Conservation (phyloP, 305 asterid genomes). For the Fraxinus albicans region DNA sequence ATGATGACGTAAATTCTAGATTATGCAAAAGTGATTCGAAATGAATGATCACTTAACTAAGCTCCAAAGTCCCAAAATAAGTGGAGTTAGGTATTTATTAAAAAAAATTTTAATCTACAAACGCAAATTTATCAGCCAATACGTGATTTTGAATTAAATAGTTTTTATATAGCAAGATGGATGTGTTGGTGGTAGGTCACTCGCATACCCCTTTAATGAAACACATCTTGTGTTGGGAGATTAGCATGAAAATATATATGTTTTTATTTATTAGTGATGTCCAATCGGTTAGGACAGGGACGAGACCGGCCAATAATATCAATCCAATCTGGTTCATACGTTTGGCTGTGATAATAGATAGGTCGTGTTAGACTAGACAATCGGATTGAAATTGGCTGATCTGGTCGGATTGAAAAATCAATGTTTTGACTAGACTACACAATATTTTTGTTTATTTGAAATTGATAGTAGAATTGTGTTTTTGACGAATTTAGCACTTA, state of each 20-base stretch:
- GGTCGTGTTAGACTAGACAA: not conserved
- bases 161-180: constrained; percentile 17
- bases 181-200: constrained; percentile 45
- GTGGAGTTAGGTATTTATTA: constrained; percentile 46
- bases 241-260: constrained; percentile 12
- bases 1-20: constrained; percentile 21
- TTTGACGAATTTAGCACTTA: not conserved
- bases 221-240: constrained; percentile 48
- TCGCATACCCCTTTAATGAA: constrained; percentile 26
- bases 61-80: constrained; percentile 47
- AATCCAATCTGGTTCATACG: not conserved
- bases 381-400: not conserved
- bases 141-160: constrained; percentile 15
- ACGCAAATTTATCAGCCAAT: constrained; percentile 27
- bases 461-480: too few relatives aligned
- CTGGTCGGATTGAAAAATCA: not conserved
- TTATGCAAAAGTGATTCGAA: constrained; percentile 11
- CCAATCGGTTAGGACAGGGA: not conserved
- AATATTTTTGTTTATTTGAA: too few relatives aligned
- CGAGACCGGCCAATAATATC: not conserved
- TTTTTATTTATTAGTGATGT: not conserved
- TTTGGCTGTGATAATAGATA: not conserved
- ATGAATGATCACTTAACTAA: constrained; percentile 23
- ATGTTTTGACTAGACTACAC: too few relatives aligned
- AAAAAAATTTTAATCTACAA: constrained; percentile 19